Base-by-base conservation (phyloP, 768 basidiomycete genomes). In the Lactarius deliciosus region DNA sequence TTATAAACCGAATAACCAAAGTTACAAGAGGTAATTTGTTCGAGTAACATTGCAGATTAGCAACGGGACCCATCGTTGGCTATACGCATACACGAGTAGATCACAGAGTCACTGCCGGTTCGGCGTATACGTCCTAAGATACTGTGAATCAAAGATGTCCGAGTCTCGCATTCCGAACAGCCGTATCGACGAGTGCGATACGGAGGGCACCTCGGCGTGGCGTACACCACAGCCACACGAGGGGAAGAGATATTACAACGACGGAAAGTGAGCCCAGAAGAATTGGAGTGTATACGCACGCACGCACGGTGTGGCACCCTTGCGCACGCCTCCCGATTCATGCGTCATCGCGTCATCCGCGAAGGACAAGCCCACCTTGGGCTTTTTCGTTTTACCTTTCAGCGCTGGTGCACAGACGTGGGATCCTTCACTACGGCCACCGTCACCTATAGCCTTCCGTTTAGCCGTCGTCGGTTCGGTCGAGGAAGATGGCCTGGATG, bases 311-410 rank as follows among this genome's bases (percentile, higher is more conserved):
- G 28, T 28, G 16, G 1, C 16, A 32, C 16, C 28, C 18, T 30
- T 25, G n/a, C 41, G 10, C 7, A 25, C 16, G 43, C n/a, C 28
- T n/a, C 43, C 22, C 7, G 0, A 40, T 65, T 79, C 70, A 85
- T 47, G 84, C 77, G 63, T 85, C 85, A 69, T 87, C 86, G 84
- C 77, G 63, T 85, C 85, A 69, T 87, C 86, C 10, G 81, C 83
- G 68, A 88, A 88, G 0, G 86, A 88, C 9, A 88, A 78, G 43
- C 80, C 71, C 54, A 77, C 76, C 72, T 80, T 82, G 62, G 76
- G 75, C 53, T 66, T 72, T 77, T 87, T 90, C 4, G 77, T 60
- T 70, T 87, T 89, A 81, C 85, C 85, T 74, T 83, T 85, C 28
- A 25, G 40, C 57, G 75, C 74, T 1, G 70, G 58, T 5, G 32